Percentiles rank a stretch among this genome's conserved stretches.
These are phyloP conservation scores for Alternaria novae-zelandiae DNA, from an alignment of 2,329 filamentous ascomycete genomes.

Conservation along the genomic window DNA sequence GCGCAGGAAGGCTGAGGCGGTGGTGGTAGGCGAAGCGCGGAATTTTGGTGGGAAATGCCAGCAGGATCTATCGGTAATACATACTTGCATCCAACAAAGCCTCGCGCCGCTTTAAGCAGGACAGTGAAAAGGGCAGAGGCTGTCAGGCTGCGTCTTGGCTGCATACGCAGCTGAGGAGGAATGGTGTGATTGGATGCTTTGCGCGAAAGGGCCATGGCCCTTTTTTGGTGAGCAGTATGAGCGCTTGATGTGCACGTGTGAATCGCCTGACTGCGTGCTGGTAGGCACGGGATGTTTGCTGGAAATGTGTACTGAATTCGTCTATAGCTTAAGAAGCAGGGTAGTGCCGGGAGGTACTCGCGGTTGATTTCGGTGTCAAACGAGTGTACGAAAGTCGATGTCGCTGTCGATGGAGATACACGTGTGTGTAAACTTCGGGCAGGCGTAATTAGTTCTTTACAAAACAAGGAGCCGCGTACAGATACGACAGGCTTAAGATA, in stretches of 20 bases:
- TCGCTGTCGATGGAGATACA: background rate
- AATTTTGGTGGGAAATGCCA: background rate
- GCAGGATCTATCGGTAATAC: background rate
- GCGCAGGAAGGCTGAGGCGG: background rate
- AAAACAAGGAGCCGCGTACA: background rate
- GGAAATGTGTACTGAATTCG: background rate
- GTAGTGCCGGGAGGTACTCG: background rate
- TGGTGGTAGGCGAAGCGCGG: background rate
- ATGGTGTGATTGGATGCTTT: background rate
- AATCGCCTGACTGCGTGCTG: background rate
- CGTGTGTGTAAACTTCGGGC: background rate
- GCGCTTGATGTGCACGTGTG: background rate
- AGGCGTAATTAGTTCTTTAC: background rate
- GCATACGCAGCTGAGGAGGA: background rate
- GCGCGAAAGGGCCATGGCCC: background rate
- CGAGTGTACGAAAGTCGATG: background rate
- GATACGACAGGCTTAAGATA: background rate
- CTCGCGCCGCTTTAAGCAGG: background rate
- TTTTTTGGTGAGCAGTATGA: background rate
- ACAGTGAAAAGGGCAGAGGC: background rate
- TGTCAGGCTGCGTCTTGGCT: background rate
- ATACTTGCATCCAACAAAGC: background rate
- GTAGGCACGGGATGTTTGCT: background rate
- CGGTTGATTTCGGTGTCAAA: background rate
- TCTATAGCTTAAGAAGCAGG: background rate